Evolutionary conservation across 495 filamentous ascomycete species (phyloP).

Genomic region (Hamigera avellanea): DNA sequence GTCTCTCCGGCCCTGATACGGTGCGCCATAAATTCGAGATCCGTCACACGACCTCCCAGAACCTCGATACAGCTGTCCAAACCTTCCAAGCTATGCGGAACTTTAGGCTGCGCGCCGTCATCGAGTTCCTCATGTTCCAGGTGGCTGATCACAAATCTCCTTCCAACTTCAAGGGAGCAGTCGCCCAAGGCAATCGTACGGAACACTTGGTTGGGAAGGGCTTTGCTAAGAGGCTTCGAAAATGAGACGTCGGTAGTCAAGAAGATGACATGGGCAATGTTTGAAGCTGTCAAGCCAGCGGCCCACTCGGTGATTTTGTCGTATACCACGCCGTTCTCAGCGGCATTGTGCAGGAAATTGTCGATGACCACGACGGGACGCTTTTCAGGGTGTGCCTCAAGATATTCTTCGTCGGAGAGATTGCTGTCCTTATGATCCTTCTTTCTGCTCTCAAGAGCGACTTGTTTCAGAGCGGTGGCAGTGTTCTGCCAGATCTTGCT

Average conservation of each 20-base stretch:
- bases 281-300: constrained; percentile 72
- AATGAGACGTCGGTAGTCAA: constrained; percentile 88
- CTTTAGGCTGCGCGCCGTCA: constrained; percentile 21
- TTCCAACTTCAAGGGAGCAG: constrained; percentile 73
- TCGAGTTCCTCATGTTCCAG: constrained; percentile 42
- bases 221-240: constrained; percentile 76
- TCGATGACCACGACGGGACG: constrained; percentile 85
- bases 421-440: constrained; percentile 64
- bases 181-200: constrained; percentile 76
- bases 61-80: constrained; percentile 73
- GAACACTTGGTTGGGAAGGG: constrained; percentile 85
- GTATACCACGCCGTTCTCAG: constrained; percentile 64
- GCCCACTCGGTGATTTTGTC: constrained; percentile 92
- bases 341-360: constrained; percentile 77
- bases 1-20: constrained; percentile 85
- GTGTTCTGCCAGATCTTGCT: constrained; percentile 88
- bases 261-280: constrained; percentile 93
- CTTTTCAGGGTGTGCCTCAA: constrained; percentile 80
- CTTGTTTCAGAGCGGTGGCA: constrained; percentile 61
- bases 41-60: constrained; percentile 82
- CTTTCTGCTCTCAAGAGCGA: constrained; percentile 55
- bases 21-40: constrained; percentile 84
- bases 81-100: constrained; percentile 38
- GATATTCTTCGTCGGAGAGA: constrained; percentile 74
- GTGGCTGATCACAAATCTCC: constrained; percentile 80